A percentile compares a stretch with the other conserved stretches of the same genome.
These are phyloP conservation scores for Corynascus novoguineensis DNA, from an alignment of 495 filamentous ascomycete genomes.

Conservation along the genomic window DNA sequence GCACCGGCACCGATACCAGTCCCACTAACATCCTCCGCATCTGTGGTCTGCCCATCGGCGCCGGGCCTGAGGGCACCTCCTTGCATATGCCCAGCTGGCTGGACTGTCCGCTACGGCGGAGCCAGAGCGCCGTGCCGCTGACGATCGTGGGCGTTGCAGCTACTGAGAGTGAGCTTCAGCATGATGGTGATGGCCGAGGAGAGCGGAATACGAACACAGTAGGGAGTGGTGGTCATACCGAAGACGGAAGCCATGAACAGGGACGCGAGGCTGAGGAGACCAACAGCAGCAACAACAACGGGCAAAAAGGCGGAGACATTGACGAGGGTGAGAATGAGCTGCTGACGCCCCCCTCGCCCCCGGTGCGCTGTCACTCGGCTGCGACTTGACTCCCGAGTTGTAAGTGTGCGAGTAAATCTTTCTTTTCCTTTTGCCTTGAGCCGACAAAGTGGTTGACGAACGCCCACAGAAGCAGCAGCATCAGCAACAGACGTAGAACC, in stretches of 20 bases:
- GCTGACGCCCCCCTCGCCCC: neutral
- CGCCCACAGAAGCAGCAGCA: neutral
- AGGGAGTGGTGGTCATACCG: neutral
- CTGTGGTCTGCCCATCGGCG: constrained; percentile 38
- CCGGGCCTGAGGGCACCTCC: constrained; percentile 35
- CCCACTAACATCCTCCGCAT: neutral
- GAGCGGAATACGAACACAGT: no score
- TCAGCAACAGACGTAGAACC: no score
- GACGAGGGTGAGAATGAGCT: neutral
- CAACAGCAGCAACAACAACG: neutral
- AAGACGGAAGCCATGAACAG: neutral
- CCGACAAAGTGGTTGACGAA: neutral
- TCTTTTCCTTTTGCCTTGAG: neutral
- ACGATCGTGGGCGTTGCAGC: neutral
- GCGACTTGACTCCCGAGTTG: neutral
- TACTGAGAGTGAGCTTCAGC: neutral
- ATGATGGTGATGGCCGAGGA: no score
- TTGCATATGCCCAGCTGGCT: constrained; percentile 25
- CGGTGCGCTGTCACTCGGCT: constrained; percentile 6
- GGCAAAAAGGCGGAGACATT: neutral
- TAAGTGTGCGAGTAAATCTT: neutral
- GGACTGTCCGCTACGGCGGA: constrained; percentile 16
- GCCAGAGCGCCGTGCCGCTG: neutral
- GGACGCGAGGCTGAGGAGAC: neutral
- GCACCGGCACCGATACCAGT: neutral